Base-by-base conservation (phyloP, 441 rosid species). In the Mallotus repandus region DNA sequence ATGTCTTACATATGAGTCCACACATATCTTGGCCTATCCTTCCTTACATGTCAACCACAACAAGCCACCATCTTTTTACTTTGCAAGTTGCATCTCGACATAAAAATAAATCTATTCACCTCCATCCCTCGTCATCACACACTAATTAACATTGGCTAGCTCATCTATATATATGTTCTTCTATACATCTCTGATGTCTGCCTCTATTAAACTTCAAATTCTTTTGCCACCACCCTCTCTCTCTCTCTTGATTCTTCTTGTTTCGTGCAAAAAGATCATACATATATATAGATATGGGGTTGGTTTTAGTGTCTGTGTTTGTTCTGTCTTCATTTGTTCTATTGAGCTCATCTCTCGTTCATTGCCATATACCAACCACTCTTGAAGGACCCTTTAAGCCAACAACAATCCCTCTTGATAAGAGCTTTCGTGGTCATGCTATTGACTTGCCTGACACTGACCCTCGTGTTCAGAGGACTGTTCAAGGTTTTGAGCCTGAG, bases 331-430 rank as follows among this genome's bases (percentile, higher is more conserved):
- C 59, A 9, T 59, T 7, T 45, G 5, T 74, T 71, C 43, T 49
- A 22, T 6, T 64, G 67, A 68, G 75, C 62, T 76, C 41, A 11
- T 9, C 9, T 21, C 43, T 48, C 6, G 69, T 49, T 77, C 16
- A 59, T 73, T 81, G 77, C n/a, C 78, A 71, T 11, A 68, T 84
- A 41, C 82, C 86, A 10, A 82, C 90, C 4, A 88, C 98, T 5
- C 86, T 86, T n/a, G 87, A 90, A 5, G 97, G 94, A 64, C 98
- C 97, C 56, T 91, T 85, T 76, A 77, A 78, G 77, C 96, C 98
- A 0, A 84, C 76, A 67, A 92, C 97, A 12, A 82, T 81, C 53
- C 90, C 92, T 48, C 84, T 89, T 15, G 90, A 94, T 81, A 68
- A 70, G 70, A 87, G 76, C 77, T 86, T 89, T 70, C 74, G 85